Conservation (phyloP, 352 stramenopile species). For the Phytophthora ohioensis region DNA sequence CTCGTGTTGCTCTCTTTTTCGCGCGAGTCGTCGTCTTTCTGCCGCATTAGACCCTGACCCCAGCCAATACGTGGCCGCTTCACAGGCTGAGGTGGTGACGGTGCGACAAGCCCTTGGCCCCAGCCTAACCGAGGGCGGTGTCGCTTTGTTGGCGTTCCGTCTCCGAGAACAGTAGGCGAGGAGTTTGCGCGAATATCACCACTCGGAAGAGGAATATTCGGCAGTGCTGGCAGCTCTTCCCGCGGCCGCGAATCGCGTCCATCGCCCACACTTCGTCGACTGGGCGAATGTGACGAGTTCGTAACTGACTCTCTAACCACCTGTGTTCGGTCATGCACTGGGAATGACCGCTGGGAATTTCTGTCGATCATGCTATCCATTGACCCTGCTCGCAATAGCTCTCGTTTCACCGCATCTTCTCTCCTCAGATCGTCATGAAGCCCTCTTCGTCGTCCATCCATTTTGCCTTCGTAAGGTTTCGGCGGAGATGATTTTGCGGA, state of each 20-base stretch:
- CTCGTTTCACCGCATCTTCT: conserved; percentile 32
- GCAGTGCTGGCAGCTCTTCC: conserved; percentile 71
- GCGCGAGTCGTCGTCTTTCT: conserved; percentile 30
- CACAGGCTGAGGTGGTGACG: conserved; percentile 61
- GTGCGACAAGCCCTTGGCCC: conserved; percentile 83
- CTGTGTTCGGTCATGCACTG: conserved; percentile 20
- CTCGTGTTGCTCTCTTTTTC: conserved; percentile 19
- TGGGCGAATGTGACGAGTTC: conserved; percentile 30
- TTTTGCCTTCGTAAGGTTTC: conserved; percentile 21
- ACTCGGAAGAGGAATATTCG: conserved; percentile 69
- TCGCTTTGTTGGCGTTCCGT: conserved; percentile 54
- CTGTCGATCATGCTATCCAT: conserved; percentile 35
- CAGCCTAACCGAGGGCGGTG: conserved; percentile 81
- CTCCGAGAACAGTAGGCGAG: conserved; percentile 28
- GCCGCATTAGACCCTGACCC: conserved; percentile 77
- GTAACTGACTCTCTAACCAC: conserved; percentile 25
- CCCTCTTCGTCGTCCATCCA: conserved; percentile 26
- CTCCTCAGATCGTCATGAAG: conserved; percentile 33
- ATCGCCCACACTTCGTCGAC: conserved; percentile 17
- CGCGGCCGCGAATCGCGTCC: conserved; percentile 9
- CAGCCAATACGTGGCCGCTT: conserved; percentile 87
- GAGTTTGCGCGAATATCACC: conserved; percentile 14
- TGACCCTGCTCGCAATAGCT: conserved; percentile 35
- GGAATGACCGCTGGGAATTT: conserved; percentile 17
- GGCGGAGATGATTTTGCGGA: conserved; percentile 12